These are phyloP conservation scores for Pythium dissimile DNA, from an alignment of 352 stramenopile genomes.

Conservation along the genomic window DNA sequence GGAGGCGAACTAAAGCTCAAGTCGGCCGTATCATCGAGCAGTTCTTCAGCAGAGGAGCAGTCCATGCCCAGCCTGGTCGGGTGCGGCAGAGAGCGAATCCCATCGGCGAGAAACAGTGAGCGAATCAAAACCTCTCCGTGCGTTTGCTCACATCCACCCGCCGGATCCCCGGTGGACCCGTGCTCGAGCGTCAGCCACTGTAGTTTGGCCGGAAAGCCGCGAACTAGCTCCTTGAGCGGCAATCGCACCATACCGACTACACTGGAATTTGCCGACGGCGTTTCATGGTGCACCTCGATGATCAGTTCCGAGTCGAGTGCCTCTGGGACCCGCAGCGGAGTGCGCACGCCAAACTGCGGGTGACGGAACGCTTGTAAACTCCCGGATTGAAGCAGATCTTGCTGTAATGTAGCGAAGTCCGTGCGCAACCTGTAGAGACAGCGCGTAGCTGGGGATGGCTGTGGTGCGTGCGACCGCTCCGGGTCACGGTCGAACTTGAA, in stretches of 20 bases:
- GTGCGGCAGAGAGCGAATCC: conserved; percentile 41
- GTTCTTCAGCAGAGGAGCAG: conserved; percentile 38
- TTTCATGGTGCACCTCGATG: conserved; percentile 47
- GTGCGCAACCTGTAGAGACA: conserved; percentile 47
- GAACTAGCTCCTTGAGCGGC: conserved; percentile 47
- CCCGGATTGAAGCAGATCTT: conserved; percentile 43
- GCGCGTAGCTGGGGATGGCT: neutral
- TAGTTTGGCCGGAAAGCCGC: conserved; percentile 56
- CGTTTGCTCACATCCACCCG: conserved; percentile 20
- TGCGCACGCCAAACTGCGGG: conserved; percentile 36
- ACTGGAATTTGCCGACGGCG: conserved; percentile 15
- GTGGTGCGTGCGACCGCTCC: neutral
- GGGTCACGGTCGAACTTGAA: neutral
- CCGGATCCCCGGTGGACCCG: neutral
- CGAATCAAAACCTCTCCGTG: conserved; percentile 42
- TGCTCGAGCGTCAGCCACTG: conserved; percentile 46
- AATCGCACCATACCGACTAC: conserved; percentile 32
- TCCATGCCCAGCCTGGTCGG: conserved; percentile 27
- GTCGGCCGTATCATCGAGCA: conserved; percentile 25
- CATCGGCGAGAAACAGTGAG: conserved; percentile 59
- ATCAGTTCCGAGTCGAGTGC: conserved; percentile 33
- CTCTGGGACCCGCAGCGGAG: conserved; percentile 46
- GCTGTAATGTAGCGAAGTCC: conserved; percentile 35
- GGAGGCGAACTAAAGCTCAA: too few species aligned
- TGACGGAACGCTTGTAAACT: conserved; percentile 45